These are phyloP conservation scores for Boletus mariae DNA, from an alignment of 1,284 basidiomycete species.

Conservation along the genomic window DNA sequence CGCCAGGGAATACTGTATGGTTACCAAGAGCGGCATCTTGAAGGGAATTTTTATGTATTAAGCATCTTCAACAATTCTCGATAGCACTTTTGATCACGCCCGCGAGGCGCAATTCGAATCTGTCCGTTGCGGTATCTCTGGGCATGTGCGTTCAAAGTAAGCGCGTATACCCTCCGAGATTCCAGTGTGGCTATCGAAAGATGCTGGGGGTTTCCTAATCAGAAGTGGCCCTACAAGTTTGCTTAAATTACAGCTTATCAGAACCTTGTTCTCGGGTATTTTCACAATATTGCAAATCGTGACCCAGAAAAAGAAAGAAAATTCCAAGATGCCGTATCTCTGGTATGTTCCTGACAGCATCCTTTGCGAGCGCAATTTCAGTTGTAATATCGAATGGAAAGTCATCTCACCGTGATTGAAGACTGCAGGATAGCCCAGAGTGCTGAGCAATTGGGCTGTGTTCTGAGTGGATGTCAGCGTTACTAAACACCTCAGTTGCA, in stretches of 20 bases:
- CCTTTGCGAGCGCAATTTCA: conserved; percentile 21
- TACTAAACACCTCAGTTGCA: conserved; percentile 5
- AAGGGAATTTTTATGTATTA: conserved; percentile 7
- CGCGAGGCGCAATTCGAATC: conserved; percentile 20
- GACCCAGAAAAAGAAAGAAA: background rate
- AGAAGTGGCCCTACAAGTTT: conserved; percentile 8
- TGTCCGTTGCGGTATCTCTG: conserved; percentile 9
- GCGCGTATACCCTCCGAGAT: conserved; percentile 1
- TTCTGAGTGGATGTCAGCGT: conserved; percentile 11
- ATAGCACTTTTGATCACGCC: conserved; percentile 7
- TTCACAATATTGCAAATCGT: background rate
- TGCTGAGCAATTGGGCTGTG: conserved; percentile 10
- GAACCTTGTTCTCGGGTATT: background rate
- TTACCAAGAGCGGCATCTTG: conserved; percentile 15
- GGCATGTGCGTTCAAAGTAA: conserved; percentile 2
- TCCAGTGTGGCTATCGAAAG: background rate
- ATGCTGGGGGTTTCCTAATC: conserved; percentile 2
- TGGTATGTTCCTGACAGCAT: background rate
- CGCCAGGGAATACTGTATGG: conserved; percentile 1
- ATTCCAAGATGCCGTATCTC: background rate
- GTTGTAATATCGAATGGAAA: conserved; percentile 17
- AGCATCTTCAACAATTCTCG: conserved; percentile 13
- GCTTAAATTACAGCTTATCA: conserved; percentile 13
- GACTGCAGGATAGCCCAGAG: background rate
- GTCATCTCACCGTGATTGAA: conserved; percentile 6